A percentile compares a stretch with the other conserved stretches of the same genome.
Conservation (phyloP, 352 stramenopile genomes). For the Aphanomyces cochlioides region DNA sequence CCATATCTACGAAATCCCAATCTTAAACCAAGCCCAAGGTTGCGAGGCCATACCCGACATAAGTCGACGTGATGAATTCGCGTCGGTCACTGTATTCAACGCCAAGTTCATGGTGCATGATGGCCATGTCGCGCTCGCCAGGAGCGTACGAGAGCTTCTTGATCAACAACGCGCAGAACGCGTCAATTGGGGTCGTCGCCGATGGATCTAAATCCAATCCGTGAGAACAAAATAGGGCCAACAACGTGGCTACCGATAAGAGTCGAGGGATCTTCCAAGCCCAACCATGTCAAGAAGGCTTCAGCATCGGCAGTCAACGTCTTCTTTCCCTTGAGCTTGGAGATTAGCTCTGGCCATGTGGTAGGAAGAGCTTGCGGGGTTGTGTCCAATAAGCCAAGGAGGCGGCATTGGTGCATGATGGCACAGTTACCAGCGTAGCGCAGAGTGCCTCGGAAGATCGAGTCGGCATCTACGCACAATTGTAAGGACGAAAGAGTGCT, state of each 20-base stretch:
- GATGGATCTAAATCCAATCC: slow-evolving; percentile 34
- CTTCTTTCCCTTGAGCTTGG: slow-evolving; percentile 42
- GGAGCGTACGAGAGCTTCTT: slow-evolving; percentile 86
- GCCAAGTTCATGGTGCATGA: slow-evolving; percentile 91
- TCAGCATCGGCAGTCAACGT: slow-evolving; percentile 51
- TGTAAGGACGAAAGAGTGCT: not conserved
- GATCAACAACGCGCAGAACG: slow-evolving; percentile 83
- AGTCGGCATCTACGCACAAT: slow-evolving; percentile 53
- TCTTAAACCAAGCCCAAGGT: slow-evolving; percentile 28
- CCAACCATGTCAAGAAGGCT: slow-evolving; percentile 75
- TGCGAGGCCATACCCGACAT: slow-evolving; percentile 81
- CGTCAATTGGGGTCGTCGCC: slow-evolving; percentile 71
- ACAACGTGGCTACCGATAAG: slow-evolving; percentile 11
- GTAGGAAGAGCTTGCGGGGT: slow-evolving; percentile 45
- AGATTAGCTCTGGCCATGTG: slow-evolving; percentile 84
- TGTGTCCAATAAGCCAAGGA: slow-evolving; percentile 88
- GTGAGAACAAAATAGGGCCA: not conserved
- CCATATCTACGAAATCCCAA: slow-evolving; percentile 54
- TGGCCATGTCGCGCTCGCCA: slow-evolving; percentile 92
- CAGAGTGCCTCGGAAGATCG: slow-evolving; percentile 92
- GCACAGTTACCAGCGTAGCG: slow-evolving; percentile 91
- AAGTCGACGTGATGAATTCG: slow-evolving; percentile 86
- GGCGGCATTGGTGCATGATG: slow-evolving; percentile 87
- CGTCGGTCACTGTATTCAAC: slow-evolving; percentile 74
- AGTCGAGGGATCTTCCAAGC: slow-evolving; percentile 53